Base-by-base conservation (phyloP, 2,329 filamentous ascomycete genomes). In the Penicillium sp. region DNA sequence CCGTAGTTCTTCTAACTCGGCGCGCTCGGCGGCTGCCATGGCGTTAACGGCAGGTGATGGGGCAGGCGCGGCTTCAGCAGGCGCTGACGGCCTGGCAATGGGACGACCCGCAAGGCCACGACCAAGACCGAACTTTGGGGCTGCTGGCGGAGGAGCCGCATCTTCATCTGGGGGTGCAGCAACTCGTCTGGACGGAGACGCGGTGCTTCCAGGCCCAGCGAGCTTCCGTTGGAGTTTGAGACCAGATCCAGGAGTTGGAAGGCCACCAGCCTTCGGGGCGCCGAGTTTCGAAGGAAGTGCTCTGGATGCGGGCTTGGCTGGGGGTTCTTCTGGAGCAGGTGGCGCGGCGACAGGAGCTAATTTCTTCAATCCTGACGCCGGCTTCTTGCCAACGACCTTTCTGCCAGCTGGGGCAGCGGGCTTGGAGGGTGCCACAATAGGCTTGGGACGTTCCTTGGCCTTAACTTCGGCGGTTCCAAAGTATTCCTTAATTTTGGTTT, bases 401-500 rank as follows among this genome's bases (percentile, higher is more conserved):
- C 81, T 85, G 6, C 80, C 80, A 35, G 83, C 81, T 2, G 84
- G 79, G 34, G 82, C 75, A 39, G 79, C 77, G 16, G 78, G 72
- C 62, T 81, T 81, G 2, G 90, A 82, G 8, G 85, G 84, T 23
- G 81, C 78, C 47, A 81, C 76, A 34, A 80, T 79, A 16, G 90
- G 83, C 76, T 97, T 97, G 0, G 93, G 93, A 75, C 96, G 96
- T 70, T 91, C 91, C 70, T 94, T 95, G 27, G 90, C 88, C 70
- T 91, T 92, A 50, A 95, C 90, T 69, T 93, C 86, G 27, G 90
- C 90, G 5, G 82, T 81, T 51, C 93, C 89, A 56, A 86, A 89
- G 71, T 85, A 97, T 71, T 99, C 94, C 76, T 95, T 97, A 71
- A 97, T 89, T 74, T 97, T 99, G 58, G 81, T 89, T 77, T 96